Conservation (phyloP, 306 rosid genomes). For the Hippophae gyantsensis region DNA sequence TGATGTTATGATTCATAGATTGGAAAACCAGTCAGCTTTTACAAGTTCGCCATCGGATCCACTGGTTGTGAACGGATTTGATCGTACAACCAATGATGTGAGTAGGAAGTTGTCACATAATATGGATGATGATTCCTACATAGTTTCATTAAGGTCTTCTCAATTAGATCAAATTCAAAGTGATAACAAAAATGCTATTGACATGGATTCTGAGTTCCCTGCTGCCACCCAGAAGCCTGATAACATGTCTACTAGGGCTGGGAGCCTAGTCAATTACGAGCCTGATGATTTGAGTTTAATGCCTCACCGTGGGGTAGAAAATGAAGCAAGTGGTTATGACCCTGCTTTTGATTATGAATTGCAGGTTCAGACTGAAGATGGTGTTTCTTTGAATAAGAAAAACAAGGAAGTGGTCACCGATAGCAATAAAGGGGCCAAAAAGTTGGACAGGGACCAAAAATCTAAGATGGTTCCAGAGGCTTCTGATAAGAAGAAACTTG, state of each 20-base stretch:
- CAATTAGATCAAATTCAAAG: constrained; percentile 44
- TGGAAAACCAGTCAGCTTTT: constrained; percentile 32
- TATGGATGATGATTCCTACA: constrained; percentile 75
- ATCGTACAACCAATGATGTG: constrained; percentile 27
- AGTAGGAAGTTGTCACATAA: constrained; percentile 49
- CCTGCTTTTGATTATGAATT: constrained; percentile 87
- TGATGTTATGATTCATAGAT: constrained; percentile 55
- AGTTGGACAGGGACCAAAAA: constrained; percentile 48
- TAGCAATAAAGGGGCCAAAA: constrained; percentile 46
- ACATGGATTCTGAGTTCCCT: constrained; percentile 70
- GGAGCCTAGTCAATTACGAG: constrained; percentile 42
- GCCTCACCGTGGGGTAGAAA: constrained; percentile 72
- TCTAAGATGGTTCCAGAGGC: constrained; percentile 45
- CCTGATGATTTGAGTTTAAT: constrained; percentile 76
- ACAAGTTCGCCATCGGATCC: constrained; percentile 34
- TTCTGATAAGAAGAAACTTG: constrained; percentile 49
- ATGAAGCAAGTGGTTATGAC: constrained; percentile 51
- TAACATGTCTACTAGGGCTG: constrained; percentile 27
- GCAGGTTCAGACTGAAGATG: constrained; percentile 41
- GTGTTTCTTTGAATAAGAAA: constrained; percentile 33
- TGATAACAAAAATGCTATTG: constrained; percentile 57
- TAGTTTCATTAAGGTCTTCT: constrained; percentile 51
- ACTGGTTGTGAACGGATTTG: constrained; percentile 45
- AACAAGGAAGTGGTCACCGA: constrained; percentile 36
- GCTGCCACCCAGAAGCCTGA: constrained; percentile 35